A percentile compares a stretch with the other conserved stretches of the same genome.
phyloP scores from a whole-genome alignment of 371 early-diverging fungal genomes.

The Haplosporangium sp. region DNA sequence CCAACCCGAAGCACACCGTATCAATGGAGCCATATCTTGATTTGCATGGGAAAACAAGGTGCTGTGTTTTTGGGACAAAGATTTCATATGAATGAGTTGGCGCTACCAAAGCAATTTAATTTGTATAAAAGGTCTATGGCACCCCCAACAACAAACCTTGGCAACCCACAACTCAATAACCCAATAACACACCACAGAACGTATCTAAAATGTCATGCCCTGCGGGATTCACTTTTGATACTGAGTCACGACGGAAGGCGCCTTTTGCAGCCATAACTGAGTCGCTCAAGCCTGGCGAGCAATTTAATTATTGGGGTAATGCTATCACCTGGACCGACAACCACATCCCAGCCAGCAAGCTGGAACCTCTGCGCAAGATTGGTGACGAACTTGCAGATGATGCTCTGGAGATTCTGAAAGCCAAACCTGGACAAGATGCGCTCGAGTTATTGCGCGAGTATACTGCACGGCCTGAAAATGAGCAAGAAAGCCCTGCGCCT shows the following conservation, averaged over 20 bases:
- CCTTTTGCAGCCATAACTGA: conserved; percentile 19
- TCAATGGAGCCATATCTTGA: too few species aligned
- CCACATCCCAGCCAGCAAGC: conserved; percentile 29
- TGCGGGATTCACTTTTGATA: conserved; percentile 24
- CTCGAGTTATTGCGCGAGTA: conserved; percentile 14
- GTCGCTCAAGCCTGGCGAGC: conserved; percentile 19
- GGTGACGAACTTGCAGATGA: conserved; percentile 29
- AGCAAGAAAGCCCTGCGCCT: conserved; percentile 29
- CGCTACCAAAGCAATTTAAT: too few species aligned
- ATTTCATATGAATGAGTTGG: too few species aligned
- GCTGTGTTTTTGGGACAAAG: too few species aligned
- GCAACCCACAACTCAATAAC: too few species aligned
- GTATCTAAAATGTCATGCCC: conserved; percentile 27
- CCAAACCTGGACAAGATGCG: conserved; percentile 19
- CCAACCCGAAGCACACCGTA: too few species aligned
- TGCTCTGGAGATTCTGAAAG: conserved; percentile 13
- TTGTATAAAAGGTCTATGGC: too few species aligned
- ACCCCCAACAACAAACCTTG: too few species aligned
- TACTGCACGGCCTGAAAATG: conserved; percentile 9
- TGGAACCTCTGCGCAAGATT: conserved; percentile 20
- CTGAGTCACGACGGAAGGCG: neutral
- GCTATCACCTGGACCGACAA: conserved; percentile 33
- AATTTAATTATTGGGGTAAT: conserved; percentile 10
- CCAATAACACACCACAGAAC: neutral
- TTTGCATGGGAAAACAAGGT: too few species aligned